Conservation (phyloP, 2,329 filamentous ascomycete genomes). For the Metarhizium humberi region DNA sequence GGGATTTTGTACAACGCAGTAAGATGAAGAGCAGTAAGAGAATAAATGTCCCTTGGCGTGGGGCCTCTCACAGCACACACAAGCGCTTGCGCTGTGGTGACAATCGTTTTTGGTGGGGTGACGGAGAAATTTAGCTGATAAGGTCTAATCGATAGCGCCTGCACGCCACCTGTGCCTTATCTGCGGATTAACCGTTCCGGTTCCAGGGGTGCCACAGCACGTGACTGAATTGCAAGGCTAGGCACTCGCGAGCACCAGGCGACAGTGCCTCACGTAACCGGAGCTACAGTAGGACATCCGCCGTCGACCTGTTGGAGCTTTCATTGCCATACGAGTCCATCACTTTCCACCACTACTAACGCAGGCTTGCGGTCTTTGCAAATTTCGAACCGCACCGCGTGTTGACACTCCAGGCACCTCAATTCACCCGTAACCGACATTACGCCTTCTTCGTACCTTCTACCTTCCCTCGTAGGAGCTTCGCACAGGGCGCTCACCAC, state of each 20-base stretch:
- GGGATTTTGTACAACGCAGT: not conserved
- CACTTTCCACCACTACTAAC: slow-evolving; percentile 22
- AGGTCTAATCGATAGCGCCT: slow-evolving; percentile 22
- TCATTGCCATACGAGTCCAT: slow-evolving; percentile 23
- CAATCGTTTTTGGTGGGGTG: slow-evolving; percentile 15
- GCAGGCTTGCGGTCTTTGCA: not conserved
- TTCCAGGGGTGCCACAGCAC: slow-evolving; percentile 11
- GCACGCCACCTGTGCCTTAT: not conserved
- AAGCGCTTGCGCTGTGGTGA: not conserved
- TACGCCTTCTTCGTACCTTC: slow-evolving; percentile 5
- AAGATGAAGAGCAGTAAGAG: not conserved
- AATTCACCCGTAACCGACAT: not conserved
- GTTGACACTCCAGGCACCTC: not conserved
- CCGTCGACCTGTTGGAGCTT: slow-evolving; percentile 20
- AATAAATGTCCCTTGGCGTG: not conserved
- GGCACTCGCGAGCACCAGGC: slow-evolving; percentile 22
- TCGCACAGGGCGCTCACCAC: slow-evolving; percentile 15
- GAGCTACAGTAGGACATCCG: slow-evolving; percentile 18
- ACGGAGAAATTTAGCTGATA: slow-evolving; percentile 17
- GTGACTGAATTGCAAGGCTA: slow-evolving; percentile 21
- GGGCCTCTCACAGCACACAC: not conserved
- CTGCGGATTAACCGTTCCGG: slow-evolving; percentile 10
- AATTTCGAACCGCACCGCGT: not conserved
- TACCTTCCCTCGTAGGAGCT: slow-evolving; percentile 12
- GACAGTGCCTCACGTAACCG: slow-evolving; percentile 37